Conservation (phyloP, 140 eudicot genomes). For the Stevia rebaudiana region DNA sequence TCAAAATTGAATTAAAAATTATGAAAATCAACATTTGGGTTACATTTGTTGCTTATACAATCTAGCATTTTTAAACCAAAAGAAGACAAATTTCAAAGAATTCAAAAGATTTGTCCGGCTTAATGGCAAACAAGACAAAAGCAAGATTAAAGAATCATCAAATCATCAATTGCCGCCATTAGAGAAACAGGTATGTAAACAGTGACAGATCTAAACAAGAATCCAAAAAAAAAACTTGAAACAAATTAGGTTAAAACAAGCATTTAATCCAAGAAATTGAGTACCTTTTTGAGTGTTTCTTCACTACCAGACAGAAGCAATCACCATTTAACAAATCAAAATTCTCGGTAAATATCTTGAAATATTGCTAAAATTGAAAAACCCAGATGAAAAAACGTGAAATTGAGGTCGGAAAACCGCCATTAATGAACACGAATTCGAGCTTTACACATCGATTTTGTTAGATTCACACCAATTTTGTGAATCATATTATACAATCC, state of each 20-base stretch:
- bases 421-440: slow-evolving; percentile 17
- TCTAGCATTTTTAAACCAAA: slow-evolving; percentile 3
- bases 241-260: slow-evolving; percentile 13
- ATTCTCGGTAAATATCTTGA: neutral
- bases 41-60: slow-evolving; percentile 21
- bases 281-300: slow-evolving; percentile 37
- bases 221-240: slow-evolving; percentile 12
- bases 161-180: slow-evolving; percentile 42
- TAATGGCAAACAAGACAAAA: slow-evolving; percentile 25
- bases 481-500: neutral
- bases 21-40: slow-evolving; percentile 23
- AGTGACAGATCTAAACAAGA: slow-evolving; percentile 29
- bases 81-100: slow-evolving; percentile 24
- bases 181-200: slow-evolving; percentile 19
- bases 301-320: slow-evolving; percentile 25
- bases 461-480: slow-evolving; percentile 38
- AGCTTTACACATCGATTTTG: neutral
- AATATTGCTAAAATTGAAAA: neutral
- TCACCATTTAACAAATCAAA: slow-evolving; percentile 31
- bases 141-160: slow-evolving; percentile 29
- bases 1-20: slow-evolving; percentile 32
- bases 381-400: slow-evolving; percentile 27
- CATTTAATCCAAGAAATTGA: slow-evolving; percentile 9
- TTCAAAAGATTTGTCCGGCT: slow-evolving; percentile 32
- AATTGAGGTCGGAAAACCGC: slow-evolving; percentile 14